Percentiles rank a stretch among this genome's conserved stretches.
These are phyloP conservation scores for Rhynchospora pubera DNA, from an alignment of 176 grass and related monocot species.

Conservation along the genomic window DNA sequence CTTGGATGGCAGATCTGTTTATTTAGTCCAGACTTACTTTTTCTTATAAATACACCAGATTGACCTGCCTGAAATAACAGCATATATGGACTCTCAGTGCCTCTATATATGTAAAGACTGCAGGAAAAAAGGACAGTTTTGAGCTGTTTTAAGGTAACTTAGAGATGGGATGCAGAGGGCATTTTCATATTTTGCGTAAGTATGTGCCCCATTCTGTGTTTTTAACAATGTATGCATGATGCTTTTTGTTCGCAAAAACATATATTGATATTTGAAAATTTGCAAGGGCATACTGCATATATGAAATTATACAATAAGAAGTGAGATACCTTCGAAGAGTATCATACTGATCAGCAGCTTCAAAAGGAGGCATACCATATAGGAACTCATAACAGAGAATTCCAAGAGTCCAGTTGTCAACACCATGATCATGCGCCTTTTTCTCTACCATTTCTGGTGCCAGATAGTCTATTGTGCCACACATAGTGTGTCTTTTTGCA, in stretches of 20 bases:
- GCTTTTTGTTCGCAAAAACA: not conserved
- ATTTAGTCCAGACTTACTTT: not conserved
- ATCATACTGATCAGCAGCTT: slow-evolving; percentile 54
- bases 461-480: slow-evolving; percentile 88
- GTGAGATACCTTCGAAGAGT: slow-evolving; percentile 48
- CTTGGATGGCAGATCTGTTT: not conserved
- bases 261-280: not conserved
- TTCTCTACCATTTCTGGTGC: slow-evolving; percentile 95
- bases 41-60: no score
- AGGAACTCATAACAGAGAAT: slow-evolving; percentile 91
- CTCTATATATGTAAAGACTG: not conserved
- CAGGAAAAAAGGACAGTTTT: not conserved
- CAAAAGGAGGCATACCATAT: slow-evolving; percentile 78
- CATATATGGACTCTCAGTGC: no score
- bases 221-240: not conserved
- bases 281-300: not conserved
- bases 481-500: slow-evolving; percentile 80
- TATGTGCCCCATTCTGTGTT: not conserved
- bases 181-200: not conserved
- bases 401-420: slow-evolving; percentile 91
- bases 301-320: not conserved
- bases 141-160: not conserved
- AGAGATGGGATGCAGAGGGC: not conserved
- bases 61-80: no score
- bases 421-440: slow-evolving; percentile 76